These are phyloP conservation scores for Leucocoprinus sp. DNA, from an alignment of 768 basidiomycete genomes.

Conservation along the genomic window DNA sequence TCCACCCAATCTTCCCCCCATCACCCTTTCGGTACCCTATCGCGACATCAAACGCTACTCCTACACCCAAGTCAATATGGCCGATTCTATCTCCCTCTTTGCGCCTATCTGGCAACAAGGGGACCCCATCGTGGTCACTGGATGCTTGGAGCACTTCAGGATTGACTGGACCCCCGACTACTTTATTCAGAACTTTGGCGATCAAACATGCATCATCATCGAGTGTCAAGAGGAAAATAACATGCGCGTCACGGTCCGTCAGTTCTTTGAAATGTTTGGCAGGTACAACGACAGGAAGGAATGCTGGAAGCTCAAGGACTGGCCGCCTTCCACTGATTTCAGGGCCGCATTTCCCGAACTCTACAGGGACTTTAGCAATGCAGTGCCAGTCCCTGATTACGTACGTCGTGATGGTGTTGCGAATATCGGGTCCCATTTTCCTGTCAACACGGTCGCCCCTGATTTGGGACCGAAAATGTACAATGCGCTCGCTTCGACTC, in stretches of 20 bases:
- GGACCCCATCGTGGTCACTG: slow-evolving; percentile 71
- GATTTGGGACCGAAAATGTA: slow-evolving; percentile 95
- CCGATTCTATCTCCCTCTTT: slow-evolving; percentile 35
- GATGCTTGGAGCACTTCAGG: slow-evolving; percentile 51
- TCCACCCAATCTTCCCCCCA: slow-evolving; percentile 19
- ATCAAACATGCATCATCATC: slow-evolving; percentile 59
- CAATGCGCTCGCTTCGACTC: slow-evolving; percentile 73
- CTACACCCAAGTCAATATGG: slow-evolving; percentile 42
- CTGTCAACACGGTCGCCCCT: slow-evolving; percentile 65
- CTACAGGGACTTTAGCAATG: slow-evolving; percentile 75
- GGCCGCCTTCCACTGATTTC: slow-evolving; percentile 87
- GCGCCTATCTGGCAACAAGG: slow-evolving; percentile 65
- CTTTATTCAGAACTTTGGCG: slow-evolving; percentile 62
- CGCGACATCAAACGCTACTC: slow-evolving; percentile 38
- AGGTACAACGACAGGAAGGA: slow-evolving; percentile 46
- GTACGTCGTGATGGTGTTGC: slow-evolving; percentile 84
- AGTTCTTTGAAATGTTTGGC: slow-evolving; percentile 80
- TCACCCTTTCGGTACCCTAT: slow-evolving; percentile 29
- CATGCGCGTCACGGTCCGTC: slow-evolving; percentile 53
- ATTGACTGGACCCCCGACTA: slow-evolving; percentile 77
- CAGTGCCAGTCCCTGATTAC: slow-evolving; percentile 83
- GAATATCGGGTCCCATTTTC: slow-evolving; percentile 88
- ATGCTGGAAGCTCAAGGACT: slow-evolving; percentile 86
- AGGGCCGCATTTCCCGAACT: slow-evolving; percentile 75
- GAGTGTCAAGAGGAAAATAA: slow-evolving; percentile 75